These are phyloP conservation scores for Quercus agrifolia DNA, from an alignment of 306 rosid genomes.

Conservation along the genomic window DNA sequence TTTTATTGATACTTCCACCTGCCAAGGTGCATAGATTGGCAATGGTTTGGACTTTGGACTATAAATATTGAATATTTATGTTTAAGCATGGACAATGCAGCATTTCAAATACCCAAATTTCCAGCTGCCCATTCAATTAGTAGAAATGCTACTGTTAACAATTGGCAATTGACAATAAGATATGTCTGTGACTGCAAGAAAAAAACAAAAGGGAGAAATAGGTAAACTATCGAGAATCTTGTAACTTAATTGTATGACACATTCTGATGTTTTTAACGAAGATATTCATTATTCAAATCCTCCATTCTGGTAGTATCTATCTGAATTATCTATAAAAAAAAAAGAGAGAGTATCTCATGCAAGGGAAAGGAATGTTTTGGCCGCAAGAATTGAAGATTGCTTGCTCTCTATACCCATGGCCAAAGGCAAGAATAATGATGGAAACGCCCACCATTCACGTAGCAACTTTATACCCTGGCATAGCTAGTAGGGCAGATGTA, in stretches of 20 bases:
- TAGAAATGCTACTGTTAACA: too few relatives aligned
- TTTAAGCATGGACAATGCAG: neutral
- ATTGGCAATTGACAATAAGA: neutral
- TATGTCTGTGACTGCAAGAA: neutral
- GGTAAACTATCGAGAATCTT: neutral
- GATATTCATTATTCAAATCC: too few relatives aligned
- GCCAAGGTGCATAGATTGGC: neutral
- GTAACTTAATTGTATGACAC: too few relatives aligned
- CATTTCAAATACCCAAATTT: too few relatives aligned
- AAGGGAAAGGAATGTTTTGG: neutral
- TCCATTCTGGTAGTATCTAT: rapidly evolving
- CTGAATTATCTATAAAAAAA: too few relatives aligned
- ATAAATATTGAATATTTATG: neutral
- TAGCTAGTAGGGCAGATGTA: neutral
- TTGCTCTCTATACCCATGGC: neutral
- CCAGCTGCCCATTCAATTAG: too few relatives aligned
- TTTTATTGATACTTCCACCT: neutral
- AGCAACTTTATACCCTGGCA: constrained; percentile 7
- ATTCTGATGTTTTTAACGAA: rapidly evolving
- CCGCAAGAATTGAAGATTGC: neutral
- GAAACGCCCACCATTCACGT: neutral
- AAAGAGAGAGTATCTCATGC: neutral
- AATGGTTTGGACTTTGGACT: neutral
- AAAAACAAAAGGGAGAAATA: neutral
- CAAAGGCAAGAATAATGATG: neutral